phyloP scores from a whole-genome alignment of 73 alveolate genomes.

The Tetrahymena thermophila region DNA sequence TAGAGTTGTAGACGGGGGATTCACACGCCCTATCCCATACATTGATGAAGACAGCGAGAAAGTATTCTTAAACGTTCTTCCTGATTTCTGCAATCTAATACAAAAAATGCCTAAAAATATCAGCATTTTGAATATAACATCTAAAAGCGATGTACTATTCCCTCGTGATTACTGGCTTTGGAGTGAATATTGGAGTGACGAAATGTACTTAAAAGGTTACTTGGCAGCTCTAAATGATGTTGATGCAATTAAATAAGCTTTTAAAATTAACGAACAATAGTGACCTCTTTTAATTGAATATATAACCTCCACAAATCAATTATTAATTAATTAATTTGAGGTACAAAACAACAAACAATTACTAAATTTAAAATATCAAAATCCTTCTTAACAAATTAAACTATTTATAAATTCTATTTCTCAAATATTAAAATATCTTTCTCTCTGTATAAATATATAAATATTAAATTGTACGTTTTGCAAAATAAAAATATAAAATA shows the following conservation, averaged over 20 bases:
- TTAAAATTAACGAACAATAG: not conserved
- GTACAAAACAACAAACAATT: not conserved
- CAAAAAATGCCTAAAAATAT: not conserved
- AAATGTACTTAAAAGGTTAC: not conserved
- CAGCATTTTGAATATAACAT: not conserved
- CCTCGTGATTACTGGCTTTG: not conserved
- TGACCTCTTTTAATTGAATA: not conserved
- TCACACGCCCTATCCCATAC: not conserved
- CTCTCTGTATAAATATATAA: too few species aligned
- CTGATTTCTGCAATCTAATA: not conserved
- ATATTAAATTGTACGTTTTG: too few species aligned
- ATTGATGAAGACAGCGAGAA: not conserved
- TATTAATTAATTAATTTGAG: not conserved
- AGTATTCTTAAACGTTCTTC: not conserved
- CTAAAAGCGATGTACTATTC: not conserved
- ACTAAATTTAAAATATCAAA: too few species aligned
- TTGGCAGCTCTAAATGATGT: not conserved
- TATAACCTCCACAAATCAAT: not conserved
- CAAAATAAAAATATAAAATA: too few species aligned
- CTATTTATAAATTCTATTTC: too few species aligned
- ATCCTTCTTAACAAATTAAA: not conserved
- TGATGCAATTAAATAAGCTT: not conserved
- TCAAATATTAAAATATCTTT: not conserved
- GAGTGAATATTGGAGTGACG: constrained; percentile 2
- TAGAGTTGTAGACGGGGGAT: not conserved